Evolutionary conservation across 768 basidiomycete genomes (phyloP).

Genomic region (Glaciozyma antarctica): DNA sequence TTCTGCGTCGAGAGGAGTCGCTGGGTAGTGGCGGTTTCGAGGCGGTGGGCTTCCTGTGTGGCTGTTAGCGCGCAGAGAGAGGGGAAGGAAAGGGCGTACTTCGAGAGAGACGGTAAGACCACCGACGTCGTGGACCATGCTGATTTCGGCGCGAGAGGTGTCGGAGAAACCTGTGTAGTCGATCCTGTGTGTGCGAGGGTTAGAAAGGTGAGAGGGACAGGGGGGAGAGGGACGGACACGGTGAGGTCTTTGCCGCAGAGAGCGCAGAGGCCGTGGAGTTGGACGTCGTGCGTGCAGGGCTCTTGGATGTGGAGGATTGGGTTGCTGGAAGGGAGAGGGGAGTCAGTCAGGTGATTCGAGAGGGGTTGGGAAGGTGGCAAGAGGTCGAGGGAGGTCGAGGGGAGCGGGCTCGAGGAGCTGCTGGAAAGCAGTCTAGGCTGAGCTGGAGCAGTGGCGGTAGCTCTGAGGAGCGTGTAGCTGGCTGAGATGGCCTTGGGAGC

Average conservation of each 20-base stretch:
- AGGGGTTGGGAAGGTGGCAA: not conserved
- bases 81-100: not conserved
- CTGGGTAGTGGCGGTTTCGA: slow-evolving; percentile 71
- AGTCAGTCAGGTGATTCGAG: not conserved
- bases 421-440: too few species aligned
- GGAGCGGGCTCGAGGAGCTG: too few species aligned
- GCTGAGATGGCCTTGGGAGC: too few species aligned
- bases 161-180: slow-evolving; percentile 86
- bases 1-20: slow-evolving; percentile 65
- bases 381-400: not conserved
- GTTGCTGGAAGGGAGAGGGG: slow-evolving; percentile 25
- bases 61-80: not conserved
- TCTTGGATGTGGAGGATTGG: slow-evolving; percentile 55
- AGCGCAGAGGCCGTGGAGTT: slow-evolving; percentile 82
- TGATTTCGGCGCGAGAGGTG: slow-evolving; percentile 73
- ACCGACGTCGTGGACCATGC: slow-evolving; percentile 80
- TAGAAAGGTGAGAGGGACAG: not conserved
- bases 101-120: slow-evolving; percentile 23
- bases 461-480: too few species aligned
- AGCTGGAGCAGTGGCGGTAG: too few species aligned
- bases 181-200: slow-evolving; percentile 43
- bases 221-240: slow-evolving; percentile 48
- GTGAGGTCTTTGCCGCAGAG: slow-evolving; percentile 94
- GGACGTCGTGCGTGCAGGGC: slow-evolving; percentile 93
- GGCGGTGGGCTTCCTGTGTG: slow-evolving; percentile 64